A percentile compares a stretch with the other conserved stretches of the same genome.
Conservation (phyloP, 1,284 basidiomycete species). For the Psilocybe mexicana region DNA sequence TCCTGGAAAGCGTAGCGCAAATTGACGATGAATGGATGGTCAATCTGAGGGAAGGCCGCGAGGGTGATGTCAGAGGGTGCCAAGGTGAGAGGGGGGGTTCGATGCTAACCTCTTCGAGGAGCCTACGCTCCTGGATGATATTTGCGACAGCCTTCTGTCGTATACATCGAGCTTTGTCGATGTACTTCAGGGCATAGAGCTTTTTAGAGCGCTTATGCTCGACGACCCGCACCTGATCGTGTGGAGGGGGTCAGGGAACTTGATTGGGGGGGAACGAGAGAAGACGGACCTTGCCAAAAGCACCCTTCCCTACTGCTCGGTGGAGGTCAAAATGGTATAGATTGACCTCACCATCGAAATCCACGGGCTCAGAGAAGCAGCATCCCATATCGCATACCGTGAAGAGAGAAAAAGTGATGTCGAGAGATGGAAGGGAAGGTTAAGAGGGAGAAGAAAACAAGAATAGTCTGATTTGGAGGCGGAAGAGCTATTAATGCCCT, state of each 20-base stretch:
- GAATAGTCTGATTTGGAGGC: constrained; percentile 29
- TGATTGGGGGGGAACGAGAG: constrained; percentile 8
- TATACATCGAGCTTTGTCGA: constrained; percentile 92
- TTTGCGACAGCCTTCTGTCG: constrained; percentile 93
- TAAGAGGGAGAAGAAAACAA: constrained; percentile 34
- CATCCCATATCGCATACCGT: constrained; percentile 55
- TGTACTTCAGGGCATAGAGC: constrained; percentile 96
- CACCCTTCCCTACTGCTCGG: constrained; percentile 91
- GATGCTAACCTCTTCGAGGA: constrained; percentile 78
- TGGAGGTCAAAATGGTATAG: constrained; percentile 96
- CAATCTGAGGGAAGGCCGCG: constrained; percentile 58
- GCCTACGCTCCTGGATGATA: constrained; percentile 88
- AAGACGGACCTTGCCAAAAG: constrained; percentile 88
- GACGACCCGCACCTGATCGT: constrained; percentile 79
- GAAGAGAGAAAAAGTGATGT: constrained; percentile 32
- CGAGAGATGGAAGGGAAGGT: constrained; percentile 23
- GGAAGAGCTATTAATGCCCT: not conserved
- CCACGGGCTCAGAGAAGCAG: constrained; percentile 77
- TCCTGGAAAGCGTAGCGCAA: constrained; percentile 97
- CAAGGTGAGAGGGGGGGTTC: constrained; percentile 15
- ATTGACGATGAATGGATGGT: constrained; percentile 94
- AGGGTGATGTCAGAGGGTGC: constrained; percentile 10
- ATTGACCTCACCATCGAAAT: constrained; percentile 92
- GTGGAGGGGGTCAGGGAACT: constrained; percentile 7
- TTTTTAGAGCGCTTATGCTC: constrained; percentile 94